Conservation (phyloP, 1,139 yeast genomes). For the Diutina rugosa region DNA sequence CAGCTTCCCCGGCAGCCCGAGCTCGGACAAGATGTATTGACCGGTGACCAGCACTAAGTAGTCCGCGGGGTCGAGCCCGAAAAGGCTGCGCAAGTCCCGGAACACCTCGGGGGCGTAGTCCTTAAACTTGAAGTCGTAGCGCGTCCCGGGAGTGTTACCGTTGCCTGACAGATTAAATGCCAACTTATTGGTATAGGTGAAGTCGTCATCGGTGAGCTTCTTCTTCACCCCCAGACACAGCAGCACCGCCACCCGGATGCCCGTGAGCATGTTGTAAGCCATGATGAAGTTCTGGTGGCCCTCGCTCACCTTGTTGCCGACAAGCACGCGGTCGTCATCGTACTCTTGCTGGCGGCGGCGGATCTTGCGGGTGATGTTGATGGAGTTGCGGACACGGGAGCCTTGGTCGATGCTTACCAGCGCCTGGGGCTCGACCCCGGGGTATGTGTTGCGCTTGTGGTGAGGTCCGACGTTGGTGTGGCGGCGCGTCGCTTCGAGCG, state of each 20-base stretch:
- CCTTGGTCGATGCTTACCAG: not conserved
- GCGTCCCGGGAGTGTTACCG: conserved; percentile 83
- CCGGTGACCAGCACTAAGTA: conserved; percentile 87
- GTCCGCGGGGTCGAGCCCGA: conserved; percentile 92
- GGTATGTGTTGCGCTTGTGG: not conserved
- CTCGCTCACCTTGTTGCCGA: conserved; percentile 76
- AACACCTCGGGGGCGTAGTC: conserved; percentile 95
- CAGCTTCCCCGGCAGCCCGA: conserved; percentile 94
- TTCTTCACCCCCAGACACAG: conserved; percentile 81
- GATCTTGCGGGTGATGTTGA: not conserved
- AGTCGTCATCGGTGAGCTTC: conserved; percentile 58
- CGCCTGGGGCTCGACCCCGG: not conserved
- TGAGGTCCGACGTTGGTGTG: not conserved
- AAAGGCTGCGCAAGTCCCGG: conserved; percentile 64
- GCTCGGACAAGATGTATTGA: conserved; percentile 79
- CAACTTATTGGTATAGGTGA: conserved; percentile 57
- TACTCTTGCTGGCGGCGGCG: not conserved
- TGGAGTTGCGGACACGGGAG: not conserved
- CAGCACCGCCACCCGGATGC: conserved; percentile 90
- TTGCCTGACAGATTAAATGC: conserved; percentile 84
- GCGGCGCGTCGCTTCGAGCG: not conserved
- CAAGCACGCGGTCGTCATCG: conserved; percentile 56
- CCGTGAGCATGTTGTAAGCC: conserved; percentile 96
- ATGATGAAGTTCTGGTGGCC: conserved; percentile 89
- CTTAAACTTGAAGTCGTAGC: conserved; percentile 91